Conservation (phyloP, 148 eudicot genomes). For the Diospyros lotus region DNA sequence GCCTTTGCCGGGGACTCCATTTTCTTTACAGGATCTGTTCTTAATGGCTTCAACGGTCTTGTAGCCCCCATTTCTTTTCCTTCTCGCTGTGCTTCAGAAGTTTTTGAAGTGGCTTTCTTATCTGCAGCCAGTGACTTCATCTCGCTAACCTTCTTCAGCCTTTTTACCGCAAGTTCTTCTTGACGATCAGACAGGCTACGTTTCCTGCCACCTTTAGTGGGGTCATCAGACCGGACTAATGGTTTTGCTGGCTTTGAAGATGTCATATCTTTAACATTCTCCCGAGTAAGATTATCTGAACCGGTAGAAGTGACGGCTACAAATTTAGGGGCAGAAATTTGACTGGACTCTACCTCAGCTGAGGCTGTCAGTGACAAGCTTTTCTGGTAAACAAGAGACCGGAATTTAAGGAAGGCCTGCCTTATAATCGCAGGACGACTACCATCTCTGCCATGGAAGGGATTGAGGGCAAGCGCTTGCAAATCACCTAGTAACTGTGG, state of each 20-base stretch:
- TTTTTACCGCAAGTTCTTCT: slow-evolving; percentile 53
- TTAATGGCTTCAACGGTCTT: slow-evolving; percentile 22
- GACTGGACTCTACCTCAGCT: slow-evolving; percentile 40
- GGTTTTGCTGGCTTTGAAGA: slow-evolving; percentile 37
- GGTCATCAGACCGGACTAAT: slow-evolving; percentile 35
- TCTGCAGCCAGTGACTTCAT: slow-evolving; percentile 39
- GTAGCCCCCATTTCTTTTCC: slow-evolving; percentile 34
- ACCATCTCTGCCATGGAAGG: slow-evolving; percentile 44
- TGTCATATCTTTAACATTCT: slow-evolving; percentile 21
- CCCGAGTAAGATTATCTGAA: slow-evolving; percentile 13
- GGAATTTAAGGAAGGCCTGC: slow-evolving; percentile 54
- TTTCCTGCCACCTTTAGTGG: slow-evolving; percentile 50
- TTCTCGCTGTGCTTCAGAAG: slow-evolving; percentile 33
- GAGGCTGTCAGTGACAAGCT: slow-evolving; percentile 35
- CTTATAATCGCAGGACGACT: slow-evolving; percentile 25
- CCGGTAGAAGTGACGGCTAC: slow-evolving; percentile 10
- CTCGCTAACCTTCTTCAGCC: slow-evolving; percentile 40
- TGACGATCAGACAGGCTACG: slow-evolving; percentile 64
- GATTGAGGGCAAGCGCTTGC: slow-evolving; percentile 60
- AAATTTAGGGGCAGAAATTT: slow-evolving; percentile 20
- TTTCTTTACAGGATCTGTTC: slow-evolving; percentile 31
- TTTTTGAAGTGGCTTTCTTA: slow-evolving; percentile 42
- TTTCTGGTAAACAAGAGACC: slow-evolving; percentile 59
- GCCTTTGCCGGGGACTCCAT: slow-evolving; percentile 27
- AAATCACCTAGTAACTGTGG: slow-evolving; percentile 46